Base-by-base conservation (phyloP, 2,329 filamentous ascomycete genomes). In the Pyrenophora seminiperda region DNA sequence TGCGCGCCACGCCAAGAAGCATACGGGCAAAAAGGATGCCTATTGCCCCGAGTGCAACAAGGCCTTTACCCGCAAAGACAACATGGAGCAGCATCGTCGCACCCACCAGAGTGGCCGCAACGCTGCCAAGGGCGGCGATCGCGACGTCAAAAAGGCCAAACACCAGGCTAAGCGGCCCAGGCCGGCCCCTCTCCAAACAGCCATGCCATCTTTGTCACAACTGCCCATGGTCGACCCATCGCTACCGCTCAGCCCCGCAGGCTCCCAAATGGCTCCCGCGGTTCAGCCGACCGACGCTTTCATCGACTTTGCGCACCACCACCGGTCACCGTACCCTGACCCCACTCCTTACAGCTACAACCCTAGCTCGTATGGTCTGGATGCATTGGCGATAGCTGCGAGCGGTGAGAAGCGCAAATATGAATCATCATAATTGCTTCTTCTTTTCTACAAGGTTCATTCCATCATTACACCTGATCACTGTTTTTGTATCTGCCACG, bases 11-110 rank as follows among this genome's bases (percentile, higher is more conserved):
- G 89, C 88, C 52, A 91, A 91, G 73, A 91, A 91, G 66, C 89
- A 93, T 76, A 90, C 87, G 1, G 87, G 87, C 40, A 88, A 90
- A 73, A 92, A 92, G 76, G 85, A 85, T 11, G 87, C 90, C 17
- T 83, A 85, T 24, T 89, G 81, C 64, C 76, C 80, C 0, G 87
- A 87, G 52, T 92, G 89, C 77, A 82, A 84, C 72, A 91, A 91
- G 76, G 89, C 88, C 65, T 92, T 92, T 63, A 91, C 88, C 9
- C 86, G 89, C 57, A 86, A 87, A 62, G 89, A 92, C 78, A 92
- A 92, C 77, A 92, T 92, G 89, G 90, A 91, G 79, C 89, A 91
- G 75, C 89, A 92, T 65, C 81, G 90, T 22, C 83, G 89, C 63
- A 91, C 88, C 0, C 89, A 92, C 71, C 87, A 83, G 56, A 79